Conservation (phyloP, 2,329 filamentous ascomycete species). For the Stagonosporopsis cucurbitacearum region DNA sequence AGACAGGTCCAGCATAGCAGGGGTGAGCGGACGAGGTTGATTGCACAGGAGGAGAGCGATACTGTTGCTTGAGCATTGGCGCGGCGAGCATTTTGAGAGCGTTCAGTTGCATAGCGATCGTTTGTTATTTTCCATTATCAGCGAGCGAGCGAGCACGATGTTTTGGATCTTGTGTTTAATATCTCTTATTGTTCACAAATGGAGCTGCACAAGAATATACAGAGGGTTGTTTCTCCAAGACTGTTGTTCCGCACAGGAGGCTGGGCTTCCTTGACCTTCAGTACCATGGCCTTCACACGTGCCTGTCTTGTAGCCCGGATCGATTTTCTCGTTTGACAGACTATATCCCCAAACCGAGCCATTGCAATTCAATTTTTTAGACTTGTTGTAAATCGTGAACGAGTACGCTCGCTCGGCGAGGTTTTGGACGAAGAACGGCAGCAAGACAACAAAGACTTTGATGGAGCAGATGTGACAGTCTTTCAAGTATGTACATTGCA, state of each 20-base stretch:
- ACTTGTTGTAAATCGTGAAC: background rate
- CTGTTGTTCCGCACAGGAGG: too few relatives aligned
- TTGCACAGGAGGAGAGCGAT: constrained; percentile 40
- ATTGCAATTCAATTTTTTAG: background rate
- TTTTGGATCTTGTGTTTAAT: background rate
- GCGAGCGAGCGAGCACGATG: background rate
- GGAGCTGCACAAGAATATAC: background rate
- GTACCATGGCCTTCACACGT: too few relatives aligned
- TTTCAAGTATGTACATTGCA: background rate
- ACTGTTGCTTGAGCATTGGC: constrained; percentile 30
- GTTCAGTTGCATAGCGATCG: constrained; percentile 11
- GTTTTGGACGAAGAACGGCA: background rate
- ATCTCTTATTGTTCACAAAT: background rate
- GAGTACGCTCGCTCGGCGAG: background rate
- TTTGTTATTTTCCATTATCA: background rate
- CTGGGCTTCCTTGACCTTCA: too few relatives aligned
- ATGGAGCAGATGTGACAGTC: background rate
- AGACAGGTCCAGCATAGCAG: constrained; percentile 26
- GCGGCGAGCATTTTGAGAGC: background rate
- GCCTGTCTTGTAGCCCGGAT: too few relatives aligned
- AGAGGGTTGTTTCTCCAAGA: too few relatives aligned
- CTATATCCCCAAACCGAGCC: background rate
- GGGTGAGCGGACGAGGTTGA: constrained; percentile 31
- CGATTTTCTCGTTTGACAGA: too few relatives aligned
- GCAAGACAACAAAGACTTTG: background rate